A percentile compares a stretch with the other conserved stretches of the same genome.
Conservation (phyloP, 1,139 yeast genomes). For the Kodamaea suecica region DNA sequence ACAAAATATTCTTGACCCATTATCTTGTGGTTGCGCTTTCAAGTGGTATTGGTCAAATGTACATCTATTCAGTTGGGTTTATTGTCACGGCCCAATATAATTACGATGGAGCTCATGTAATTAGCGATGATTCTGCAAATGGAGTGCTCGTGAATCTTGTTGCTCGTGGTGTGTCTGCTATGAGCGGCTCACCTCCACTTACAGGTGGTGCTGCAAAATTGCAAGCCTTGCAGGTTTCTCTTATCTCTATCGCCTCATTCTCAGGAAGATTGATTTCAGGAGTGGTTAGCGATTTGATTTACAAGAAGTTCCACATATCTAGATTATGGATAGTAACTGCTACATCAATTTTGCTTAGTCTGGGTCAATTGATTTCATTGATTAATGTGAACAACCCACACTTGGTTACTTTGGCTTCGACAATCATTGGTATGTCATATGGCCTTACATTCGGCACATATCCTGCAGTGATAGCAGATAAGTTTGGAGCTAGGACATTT, state of each 20-base stretch:
- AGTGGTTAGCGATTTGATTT: constrained; percentile 35
- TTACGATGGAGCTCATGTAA: constrained; percentile 13
- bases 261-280: constrained; percentile 40
- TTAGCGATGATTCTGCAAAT: neutral
- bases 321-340: constrained; percentile 39
- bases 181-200: constrained; percentile 11
- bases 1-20: constrained; percentile 32
- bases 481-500: constrained; percentile 40
- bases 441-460: constrained; percentile 44
- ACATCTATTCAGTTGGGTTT: constrained; percentile 45
- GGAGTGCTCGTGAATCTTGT: constrained; percentile 2
- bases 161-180: constrained; percentile 5
- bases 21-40: constrained; percentile 33
- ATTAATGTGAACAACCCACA: constrained; percentile 26
- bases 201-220: constrained; percentile 26
- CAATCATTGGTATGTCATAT: constrained; percentile 37
- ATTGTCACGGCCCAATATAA: constrained; percentile 41
- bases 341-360: constrained; percentile 27
- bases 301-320: constrained; percentile 32
- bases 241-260: constrained; percentile 41
- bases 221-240: constrained; percentile 47
- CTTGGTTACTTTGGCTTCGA: constrained; percentile 32
- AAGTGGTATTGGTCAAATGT: constrained; percentile 43
- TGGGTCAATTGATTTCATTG: constrained; percentile 32
- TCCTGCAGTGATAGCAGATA: constrained; percentile 47